Evolutionary conservation across 306 rosid genomes (phyloP).

Genomic region (Astragalus membranaceus): DNA sequence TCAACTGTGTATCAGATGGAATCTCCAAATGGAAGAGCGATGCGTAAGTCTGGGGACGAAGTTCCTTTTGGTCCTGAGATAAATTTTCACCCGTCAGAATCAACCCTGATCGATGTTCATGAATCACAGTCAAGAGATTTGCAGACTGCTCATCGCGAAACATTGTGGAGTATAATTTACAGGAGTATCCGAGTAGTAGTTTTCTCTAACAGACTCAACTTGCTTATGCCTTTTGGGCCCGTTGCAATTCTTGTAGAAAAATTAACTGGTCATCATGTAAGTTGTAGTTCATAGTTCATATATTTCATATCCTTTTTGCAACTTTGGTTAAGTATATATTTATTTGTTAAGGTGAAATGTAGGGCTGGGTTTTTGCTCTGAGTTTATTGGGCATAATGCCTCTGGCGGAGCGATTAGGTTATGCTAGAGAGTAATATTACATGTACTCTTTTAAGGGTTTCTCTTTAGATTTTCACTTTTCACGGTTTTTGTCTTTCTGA

Average conservation of each 20-base stretch:
- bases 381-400: conserved; percentile 82
- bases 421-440: conserved; percentile 75
- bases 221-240: conserved; percentile 84
- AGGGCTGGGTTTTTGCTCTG: conserved; percentile 82
- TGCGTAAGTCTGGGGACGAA: conserved; percentile 36
- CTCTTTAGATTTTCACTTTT: neutral
- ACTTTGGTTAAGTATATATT: conserved; percentile 4
- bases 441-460: neutral
- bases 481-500: conserved; percentile 26
- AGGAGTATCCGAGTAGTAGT: conserved; percentile 52
- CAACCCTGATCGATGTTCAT: conserved; percentile 20
- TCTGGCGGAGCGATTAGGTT: conserved; percentile 89
- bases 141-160: conserved; percentile 7
- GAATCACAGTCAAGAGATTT: conserved; percentile 33
- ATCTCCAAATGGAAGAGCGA: conserved; percentile 31
- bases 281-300: conserved; percentile 25
- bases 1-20: conserved; percentile 43
- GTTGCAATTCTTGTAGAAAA: conserved; percentile 52
- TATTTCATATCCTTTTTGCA: neutral
- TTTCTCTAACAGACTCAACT: conserved; percentile 70
- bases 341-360: conserved; percentile 25
- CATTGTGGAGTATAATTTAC: conserved; percentile 24
- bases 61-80: conserved; percentile 26
- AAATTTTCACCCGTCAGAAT: conserved; percentile 16
- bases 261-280: conserved; percentile 48